A percentile compares a stretch with the other conserved stretches of the same genome.
Conservation (phyloP, 2,329 filamentous ascomycete genomes). For the Bipolaris sorokiniana region DNA sequence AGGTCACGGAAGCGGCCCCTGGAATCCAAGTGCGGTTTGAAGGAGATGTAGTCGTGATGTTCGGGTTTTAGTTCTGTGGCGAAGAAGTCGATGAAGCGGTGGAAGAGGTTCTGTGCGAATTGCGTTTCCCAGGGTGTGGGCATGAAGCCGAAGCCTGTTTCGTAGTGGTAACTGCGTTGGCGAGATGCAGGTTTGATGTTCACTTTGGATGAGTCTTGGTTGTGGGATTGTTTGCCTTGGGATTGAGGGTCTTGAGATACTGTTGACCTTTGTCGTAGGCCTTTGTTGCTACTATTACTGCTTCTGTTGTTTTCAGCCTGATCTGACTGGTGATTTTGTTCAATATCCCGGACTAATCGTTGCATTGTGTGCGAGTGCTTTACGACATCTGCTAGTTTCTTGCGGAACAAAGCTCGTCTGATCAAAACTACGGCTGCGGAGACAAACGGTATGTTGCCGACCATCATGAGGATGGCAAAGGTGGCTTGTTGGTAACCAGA, state of each 20-base stretch:
- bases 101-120: slow-evolving; percentile 30
- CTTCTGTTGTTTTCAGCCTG: slow-evolving; percentile 6
- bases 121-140: slow-evolving; percentile 42
- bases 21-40: slow-evolving; percentile 38
- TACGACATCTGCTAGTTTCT: slow-evolving; percentile 37
- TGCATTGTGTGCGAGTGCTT: slow-evolving; percentile 35
- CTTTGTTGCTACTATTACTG: slow-evolving; percentile 12
- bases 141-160: slow-evolving; percentile 37
- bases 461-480: slow-evolving; percentile 33
- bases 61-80: slow-evolving; percentile 30
- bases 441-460: slow-evolving; percentile 42
- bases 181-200: slow-evolving; percentile 21
- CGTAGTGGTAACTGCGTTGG: slow-evolving; percentile 33
- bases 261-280: slow-evolving; percentile 9
- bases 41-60: slow-evolving; percentile 40
- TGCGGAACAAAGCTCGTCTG: slow-evolving; percentile 32
- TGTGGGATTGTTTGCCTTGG: slow-evolving; percentile 3
- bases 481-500: slow-evolving; percentile 39
- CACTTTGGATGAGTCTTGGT: slow-evolving; percentile 6
- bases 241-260: neutral
- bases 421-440: slow-evolving; percentile 39
- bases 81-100: slow-evolving; percentile 25
- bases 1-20: slow-evolving; percentile 45
- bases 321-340: slow-evolving; percentile 20
- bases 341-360: slow-evolving; percentile 34